A percentile compares a stretch with the other conserved stretches of the same genome.
phyloP scores from a whole-genome alignment of 108 stramenopile species.

The Fragilaria crotonensis region DNA sequence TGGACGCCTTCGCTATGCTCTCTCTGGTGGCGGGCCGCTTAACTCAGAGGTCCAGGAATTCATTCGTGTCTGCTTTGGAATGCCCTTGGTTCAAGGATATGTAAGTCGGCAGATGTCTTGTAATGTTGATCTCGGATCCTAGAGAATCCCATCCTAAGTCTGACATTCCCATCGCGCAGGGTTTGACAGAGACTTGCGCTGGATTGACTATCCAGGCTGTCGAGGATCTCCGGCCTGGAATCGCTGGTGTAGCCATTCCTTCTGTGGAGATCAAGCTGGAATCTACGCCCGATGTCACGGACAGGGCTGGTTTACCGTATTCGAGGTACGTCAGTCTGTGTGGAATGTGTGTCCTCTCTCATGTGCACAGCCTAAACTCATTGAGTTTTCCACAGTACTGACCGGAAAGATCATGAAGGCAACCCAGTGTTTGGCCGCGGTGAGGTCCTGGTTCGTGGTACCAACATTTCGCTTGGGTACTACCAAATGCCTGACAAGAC shows the following conservation, averaged over 20 bases:
- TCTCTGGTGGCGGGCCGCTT: conserved; percentile 84
- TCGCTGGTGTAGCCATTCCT: conserved; percentile 69
- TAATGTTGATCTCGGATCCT: neutral
- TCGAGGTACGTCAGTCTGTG: neutral
- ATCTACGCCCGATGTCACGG: conserved; percentile 73
- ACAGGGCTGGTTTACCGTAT: conserved; percentile 62
- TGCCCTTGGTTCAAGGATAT: conserved; percentile 79
- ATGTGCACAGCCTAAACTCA: no score
- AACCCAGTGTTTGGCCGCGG: conserved; percentile 68
- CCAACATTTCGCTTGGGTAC: conserved; percentile 65
- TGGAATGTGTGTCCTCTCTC: no score
- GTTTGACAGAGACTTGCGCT: conserved; percentile 82
- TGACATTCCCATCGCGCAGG: conserved; percentile 11
- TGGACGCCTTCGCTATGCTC: conserved; percentile 59
- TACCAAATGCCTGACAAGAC: conserved; percentile 82
- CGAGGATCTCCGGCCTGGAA: conserved; percentile 54
- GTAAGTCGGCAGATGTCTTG: conserved; percentile 22
- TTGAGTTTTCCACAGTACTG: conserved; percentile 17
- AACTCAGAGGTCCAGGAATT: conserved; percentile 82
- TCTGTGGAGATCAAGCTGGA: conserved; percentile 69
- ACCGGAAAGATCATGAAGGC: conserved; percentile 64
- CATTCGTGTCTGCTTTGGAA: conserved; percentile 68
- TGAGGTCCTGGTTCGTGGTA: conserved; percentile 66
- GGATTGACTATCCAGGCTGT: conserved; percentile 66
- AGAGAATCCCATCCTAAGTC: neutral